Percentiles rank a stretch among this genome's conserved stretches.
Evolutionary conservation across 2,329 filamentous ascomycete species (phyloP).

Genomic region (Fusarium clavum): DNA sequence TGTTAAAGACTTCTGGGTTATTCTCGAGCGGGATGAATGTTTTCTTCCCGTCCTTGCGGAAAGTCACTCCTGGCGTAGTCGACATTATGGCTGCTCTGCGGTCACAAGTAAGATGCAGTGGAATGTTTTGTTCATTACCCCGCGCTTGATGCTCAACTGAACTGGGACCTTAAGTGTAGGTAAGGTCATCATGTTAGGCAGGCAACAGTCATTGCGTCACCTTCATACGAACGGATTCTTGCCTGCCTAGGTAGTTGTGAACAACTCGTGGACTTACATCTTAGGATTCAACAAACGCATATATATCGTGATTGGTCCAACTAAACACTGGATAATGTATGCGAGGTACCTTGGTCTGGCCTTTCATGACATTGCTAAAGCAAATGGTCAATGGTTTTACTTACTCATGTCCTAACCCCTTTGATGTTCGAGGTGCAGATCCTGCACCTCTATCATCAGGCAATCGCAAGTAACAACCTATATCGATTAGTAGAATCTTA

Average conservation of each 20-base stretch:
- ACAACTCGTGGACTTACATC: background rate
- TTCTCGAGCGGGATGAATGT: constrained; percentile 60
- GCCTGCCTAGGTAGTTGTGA: background rate
- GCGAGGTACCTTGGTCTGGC: background rate
- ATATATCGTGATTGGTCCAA: background rate
- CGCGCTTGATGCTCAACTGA: constrained; percentile 5
- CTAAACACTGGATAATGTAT: background rate
- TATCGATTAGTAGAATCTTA: background rate
- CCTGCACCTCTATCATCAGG: background rate
- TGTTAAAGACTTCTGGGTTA: constrained; percentile 83
- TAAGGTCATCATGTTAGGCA: constrained; percentile 10
- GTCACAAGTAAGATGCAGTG: background rate
- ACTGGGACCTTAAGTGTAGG: background rate
- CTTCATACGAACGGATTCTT: background rate
- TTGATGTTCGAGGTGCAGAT: background rate
- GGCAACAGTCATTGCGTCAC: constrained; percentile 32
- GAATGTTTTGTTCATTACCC: constrained; percentile 8
- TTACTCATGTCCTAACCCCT: background rate
- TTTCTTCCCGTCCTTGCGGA: constrained; percentile 46
- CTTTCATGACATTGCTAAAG: background rate
- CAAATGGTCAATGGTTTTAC: background rate
- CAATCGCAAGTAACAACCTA: background rate
- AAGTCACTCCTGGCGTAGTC: constrained; percentile 30
- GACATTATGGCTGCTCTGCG: constrained; percentile 24
- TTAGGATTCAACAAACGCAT: background rate